Conservation (phyloP, 495 filamentous ascomycete genomes). For the Chaetomium cochliodes region DNA sequence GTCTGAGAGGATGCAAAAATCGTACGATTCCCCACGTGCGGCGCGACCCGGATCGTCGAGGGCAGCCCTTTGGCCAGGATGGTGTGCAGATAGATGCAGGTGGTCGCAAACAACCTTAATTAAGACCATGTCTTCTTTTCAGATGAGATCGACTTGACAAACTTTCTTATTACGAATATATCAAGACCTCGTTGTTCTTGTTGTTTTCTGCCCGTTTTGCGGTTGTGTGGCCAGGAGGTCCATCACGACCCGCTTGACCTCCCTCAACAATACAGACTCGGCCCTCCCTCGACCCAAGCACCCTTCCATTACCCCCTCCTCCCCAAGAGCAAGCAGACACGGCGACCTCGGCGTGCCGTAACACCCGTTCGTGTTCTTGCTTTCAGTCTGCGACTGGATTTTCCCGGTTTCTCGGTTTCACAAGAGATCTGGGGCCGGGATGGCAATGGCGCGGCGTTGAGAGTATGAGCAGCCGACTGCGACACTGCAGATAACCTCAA, state of each 20-base stretch:
- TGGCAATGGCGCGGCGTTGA: conserved; percentile 2
- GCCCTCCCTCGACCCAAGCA: neutral
- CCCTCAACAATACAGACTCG: neutral
- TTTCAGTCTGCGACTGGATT: neutral
- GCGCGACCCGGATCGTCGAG: conserved; percentile 32
- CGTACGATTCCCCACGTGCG: conserved; percentile 36
- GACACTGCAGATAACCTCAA: neutral
- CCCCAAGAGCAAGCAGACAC: neutral
- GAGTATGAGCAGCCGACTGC: conserved; percentile 5
- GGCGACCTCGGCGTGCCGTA: neutral
- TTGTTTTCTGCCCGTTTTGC: neutral
- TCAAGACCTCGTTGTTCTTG: neutral
- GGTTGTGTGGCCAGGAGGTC: neutral
- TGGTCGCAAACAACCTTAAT: conserved; percentile 21
- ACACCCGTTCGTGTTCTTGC: neutral
- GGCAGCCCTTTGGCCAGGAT: conserved; percentile 24
- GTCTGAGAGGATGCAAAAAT: conserved; percentile 28
- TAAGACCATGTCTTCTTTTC: conserved; percentile 4
- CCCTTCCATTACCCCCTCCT: neutral
- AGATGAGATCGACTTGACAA: conserved; percentile 1
- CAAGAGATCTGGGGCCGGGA: neutral
- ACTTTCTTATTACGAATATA: neutral
- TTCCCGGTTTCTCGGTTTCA: conserved; percentile 15
- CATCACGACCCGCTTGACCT: neutral
- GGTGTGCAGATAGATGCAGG: conserved; percentile 15